Conservation (phyloP, 352 stramenopile genomes). For the Globisporangium emineosum region DNA sequence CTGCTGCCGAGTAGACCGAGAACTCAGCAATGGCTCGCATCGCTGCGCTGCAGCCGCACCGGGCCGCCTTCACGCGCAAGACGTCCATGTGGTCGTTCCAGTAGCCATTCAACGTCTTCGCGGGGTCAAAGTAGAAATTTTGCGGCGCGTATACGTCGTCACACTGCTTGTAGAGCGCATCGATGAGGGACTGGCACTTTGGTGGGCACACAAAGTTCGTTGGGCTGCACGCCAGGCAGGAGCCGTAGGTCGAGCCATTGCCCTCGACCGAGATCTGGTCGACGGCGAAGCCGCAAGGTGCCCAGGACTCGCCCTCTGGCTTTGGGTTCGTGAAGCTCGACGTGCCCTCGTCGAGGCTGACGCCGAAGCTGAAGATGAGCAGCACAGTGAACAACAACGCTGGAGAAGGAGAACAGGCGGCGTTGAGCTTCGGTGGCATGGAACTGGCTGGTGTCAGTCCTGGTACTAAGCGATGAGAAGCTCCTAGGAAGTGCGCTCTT, state of each 20-base stretch:
- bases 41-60: conserved; percentile 47
- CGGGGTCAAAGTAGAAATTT: conserved; percentile 59
- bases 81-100: conserved; percentile 62
- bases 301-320: conserved; percentile 58
- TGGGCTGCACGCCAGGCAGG: conserved; percentile 54
- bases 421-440: not conserved
- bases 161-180: conserved; percentile 65
- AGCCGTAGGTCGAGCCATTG: conserved; percentile 61
- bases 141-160: conserved; percentile 59
- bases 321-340: conserved; percentile 50
- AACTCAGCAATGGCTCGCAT: not conserved
- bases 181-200: conserved; percentile 72
- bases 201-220: conserved; percentile 49
- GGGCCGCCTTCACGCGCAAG: conserved; percentile 46
- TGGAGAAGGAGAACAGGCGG: not conserved
- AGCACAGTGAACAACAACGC: conserved; percentile 12
- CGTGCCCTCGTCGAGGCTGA: conserved; percentile 23
- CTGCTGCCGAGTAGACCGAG: not conserved
- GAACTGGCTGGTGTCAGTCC: not conserved
- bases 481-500: too few relatives aligned
- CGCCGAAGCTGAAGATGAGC: conserved; percentile 5
- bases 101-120: conserved; percentile 48
- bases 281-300: conserved; percentile 46
- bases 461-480: too few relatives aligned
- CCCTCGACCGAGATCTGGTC: conserved; percentile 48